Percentiles rank a stretch among this genome's conserved stretches.
These are phyloP conservation scores for Thraustochytrium striatum DNA, from an alignment of 352 stramenopile species.

Conservation along the genomic window DNA sequence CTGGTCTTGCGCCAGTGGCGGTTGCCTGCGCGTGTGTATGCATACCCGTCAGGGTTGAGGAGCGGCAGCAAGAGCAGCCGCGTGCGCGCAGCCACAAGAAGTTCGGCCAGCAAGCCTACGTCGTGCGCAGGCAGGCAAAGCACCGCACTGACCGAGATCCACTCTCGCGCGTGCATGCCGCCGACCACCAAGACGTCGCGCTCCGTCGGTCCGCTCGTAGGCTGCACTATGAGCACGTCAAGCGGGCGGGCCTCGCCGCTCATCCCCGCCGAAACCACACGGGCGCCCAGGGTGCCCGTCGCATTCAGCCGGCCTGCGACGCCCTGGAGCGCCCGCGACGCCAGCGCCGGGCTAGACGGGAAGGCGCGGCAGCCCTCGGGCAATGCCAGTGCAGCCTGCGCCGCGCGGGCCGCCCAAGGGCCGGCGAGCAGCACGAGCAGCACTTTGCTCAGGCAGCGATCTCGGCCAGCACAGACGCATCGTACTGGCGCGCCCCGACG, in stretches of 20 bases:
- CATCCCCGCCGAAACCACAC: not conserved
- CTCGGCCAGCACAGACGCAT: not conserved
- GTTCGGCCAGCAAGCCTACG: not conserved
- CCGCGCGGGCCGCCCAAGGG: not conserved
- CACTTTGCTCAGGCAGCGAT: not conserved
- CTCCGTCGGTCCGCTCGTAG: not conserved
- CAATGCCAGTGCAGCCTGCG: not conserved
- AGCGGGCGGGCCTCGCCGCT: not conserved
- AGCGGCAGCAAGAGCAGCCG: constrained; percentile 4
- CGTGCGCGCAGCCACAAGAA: not conserved
- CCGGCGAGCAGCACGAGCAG: not conserved
- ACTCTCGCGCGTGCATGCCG: constrained; percentile 45
- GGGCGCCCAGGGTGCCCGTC: not conserved
- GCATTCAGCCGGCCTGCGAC: not conserved
- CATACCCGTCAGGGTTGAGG: constrained; percentile 46
- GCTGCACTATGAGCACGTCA: not conserved
- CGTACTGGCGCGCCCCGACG: not conserved
- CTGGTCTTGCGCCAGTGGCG: constrained; percentile 13
- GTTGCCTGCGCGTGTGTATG: constrained; percentile 11
- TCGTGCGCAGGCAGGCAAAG: constrained; percentile 20
- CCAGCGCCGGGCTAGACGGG: not conserved
- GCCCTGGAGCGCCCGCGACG: not conserved
- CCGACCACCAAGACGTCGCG: constrained; percentile 19
- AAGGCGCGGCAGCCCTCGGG: not conserved
- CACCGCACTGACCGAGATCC: constrained; percentile 22